Conservation (phyloP, 2,329 filamentous ascomycete genomes). For the Ophiostoma tasmaniense region DNA sequence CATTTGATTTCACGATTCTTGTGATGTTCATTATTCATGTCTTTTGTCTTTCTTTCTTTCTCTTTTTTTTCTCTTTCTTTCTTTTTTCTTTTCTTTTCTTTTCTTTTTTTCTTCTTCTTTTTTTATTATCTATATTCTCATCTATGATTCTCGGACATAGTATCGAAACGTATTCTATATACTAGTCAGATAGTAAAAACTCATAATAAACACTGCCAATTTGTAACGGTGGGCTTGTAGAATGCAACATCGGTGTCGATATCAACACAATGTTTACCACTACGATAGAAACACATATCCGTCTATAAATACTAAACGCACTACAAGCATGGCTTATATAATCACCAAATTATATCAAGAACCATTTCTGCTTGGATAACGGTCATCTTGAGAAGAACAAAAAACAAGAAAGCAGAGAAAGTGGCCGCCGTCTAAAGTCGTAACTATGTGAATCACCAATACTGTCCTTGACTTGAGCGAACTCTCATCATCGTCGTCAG, state of each 20-base stretch:
- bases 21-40: too few relatives aligned
- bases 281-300: neutral
- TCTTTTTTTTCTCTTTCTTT: neutral
- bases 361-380: neutral
- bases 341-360: neutral
- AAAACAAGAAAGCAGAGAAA: neutral
- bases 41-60: neutral
- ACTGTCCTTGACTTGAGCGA: neutral
- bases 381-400: neutral
- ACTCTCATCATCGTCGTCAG: neutral
- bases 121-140: too few relatives aligned
- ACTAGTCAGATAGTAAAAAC: too few relatives aligned
- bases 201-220: too few relatives aligned
- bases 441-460: too few relatives aligned
- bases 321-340: neutral
- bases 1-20: too few relatives aligned
- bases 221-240: too few relatives aligned
- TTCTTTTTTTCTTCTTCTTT: too few relatives aligned
- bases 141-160: too few relatives aligned
- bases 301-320: neutral
- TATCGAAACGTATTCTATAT: too few relatives aligned
- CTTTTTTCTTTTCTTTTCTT: neutral
- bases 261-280: neutral
- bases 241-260: neutral
- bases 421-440: too few relatives aligned